These are phyloP conservation scores for Spongospora subterranea DNA, from an alignment of 208 protist genomes.

Conservation along the genomic window DNA sequence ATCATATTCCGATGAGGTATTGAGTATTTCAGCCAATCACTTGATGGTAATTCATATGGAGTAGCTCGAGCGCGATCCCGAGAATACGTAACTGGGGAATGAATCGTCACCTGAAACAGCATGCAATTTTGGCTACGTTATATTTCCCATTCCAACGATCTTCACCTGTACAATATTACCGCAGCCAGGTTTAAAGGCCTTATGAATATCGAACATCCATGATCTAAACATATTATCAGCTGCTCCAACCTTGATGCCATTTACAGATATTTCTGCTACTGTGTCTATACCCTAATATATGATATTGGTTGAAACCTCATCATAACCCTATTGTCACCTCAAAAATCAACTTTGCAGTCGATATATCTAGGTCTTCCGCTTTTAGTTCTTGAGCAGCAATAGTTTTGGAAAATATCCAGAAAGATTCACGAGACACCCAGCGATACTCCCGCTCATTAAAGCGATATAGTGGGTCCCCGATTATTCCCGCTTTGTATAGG, in stretches of 20 bases:
- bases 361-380: background rate
- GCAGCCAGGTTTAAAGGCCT: background rate
- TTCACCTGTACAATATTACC: background rate
- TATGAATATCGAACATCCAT: background rate
- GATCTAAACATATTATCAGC: slow-evolving; percentile 47
- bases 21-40: background rate
- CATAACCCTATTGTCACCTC: background rate
- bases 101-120: background rate
- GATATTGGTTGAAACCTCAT: background rate
- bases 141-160: background rate
- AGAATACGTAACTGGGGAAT: background rate
- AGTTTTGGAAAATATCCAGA: slow-evolving; percentile 9
- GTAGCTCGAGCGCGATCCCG: background rate
- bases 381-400: background rate
- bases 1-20: slow-evolving; percentile 42
- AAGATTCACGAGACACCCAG: background rate
- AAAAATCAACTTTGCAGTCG: background rate
- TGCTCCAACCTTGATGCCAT: background rate
- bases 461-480: slow-evolving; percentile 22
- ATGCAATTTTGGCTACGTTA: background rate
- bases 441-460: background rate
- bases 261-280: background rate
- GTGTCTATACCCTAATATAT: slow-evolving; percentile 14
- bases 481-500: background rate
- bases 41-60: background rate